Conservation (phyloP, 2,329 filamentous ascomycete species). For the Chaetomium sp. region DNA sequence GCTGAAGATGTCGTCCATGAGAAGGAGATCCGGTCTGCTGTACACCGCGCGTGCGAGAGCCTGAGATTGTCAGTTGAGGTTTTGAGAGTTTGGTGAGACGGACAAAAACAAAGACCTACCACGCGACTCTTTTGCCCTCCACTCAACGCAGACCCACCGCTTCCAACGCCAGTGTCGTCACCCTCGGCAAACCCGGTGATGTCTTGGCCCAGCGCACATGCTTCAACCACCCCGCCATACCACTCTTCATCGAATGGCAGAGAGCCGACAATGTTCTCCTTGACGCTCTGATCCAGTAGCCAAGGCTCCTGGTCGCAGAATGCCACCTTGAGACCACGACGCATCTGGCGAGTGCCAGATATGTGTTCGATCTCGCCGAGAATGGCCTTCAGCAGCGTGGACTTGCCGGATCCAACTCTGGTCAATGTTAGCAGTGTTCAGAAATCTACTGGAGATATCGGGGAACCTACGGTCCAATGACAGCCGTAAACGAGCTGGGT, state of each 20-base stretch:
- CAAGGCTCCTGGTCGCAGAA: constrained; percentile 28
- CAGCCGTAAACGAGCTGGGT: constrained; percentile 18
- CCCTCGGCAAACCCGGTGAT: constrained; percentile 39
- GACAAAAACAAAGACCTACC: constrained; percentile 35
- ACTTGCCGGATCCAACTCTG: constrained; percentile 31
- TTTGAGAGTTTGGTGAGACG: not conserved
- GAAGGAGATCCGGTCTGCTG: constrained; percentile 21
- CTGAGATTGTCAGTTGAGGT: not conserved
- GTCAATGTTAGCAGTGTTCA: constrained; percentile 4
- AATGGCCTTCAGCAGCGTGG: constrained; percentile 31
- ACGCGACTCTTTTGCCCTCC: constrained; percentile 50
- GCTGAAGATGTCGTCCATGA: constrained; percentile 26
- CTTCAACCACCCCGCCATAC: constrained; percentile 38
- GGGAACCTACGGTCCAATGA: constrained; percentile 19
- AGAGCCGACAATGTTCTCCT: constrained; percentile 36
- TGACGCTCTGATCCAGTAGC: constrained; percentile 34
- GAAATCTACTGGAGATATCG: not conserved
- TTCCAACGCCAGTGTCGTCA: constrained; percentile 45
- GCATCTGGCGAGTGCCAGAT: constrained; percentile 15
- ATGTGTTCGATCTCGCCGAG: constrained; percentile 30
- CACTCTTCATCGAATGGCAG: constrained; percentile 37
- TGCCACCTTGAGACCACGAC: constrained; percentile 15
- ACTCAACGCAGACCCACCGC: constrained; percentile 47
- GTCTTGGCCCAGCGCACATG: constrained; percentile 44
- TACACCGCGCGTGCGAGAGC: constrained; percentile 25